These are phyloP conservation scores for Aspergillus phoenicis DNA, from an alignment of 2,329 filamentous ascomycete genomes.

Conservation along the genomic window DNA sequence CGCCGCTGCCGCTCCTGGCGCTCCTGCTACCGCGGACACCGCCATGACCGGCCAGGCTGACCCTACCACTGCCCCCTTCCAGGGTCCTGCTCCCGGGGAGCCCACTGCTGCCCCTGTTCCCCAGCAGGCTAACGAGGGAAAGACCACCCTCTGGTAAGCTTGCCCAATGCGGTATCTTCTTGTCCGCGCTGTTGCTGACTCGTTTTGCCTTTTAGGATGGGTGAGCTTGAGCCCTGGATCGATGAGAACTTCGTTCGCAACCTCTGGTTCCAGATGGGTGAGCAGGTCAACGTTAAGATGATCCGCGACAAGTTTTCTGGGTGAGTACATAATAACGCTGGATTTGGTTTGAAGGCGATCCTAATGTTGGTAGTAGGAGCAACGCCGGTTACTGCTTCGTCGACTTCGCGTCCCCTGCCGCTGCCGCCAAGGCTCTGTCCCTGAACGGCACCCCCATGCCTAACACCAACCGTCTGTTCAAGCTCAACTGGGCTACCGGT, in stretches of 20 bases:
- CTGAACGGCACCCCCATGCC: conserved; percentile 88
- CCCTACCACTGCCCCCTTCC: conserved; percentile 54
- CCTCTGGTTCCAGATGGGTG: conserved; percentile 89
- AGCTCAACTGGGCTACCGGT: conserved; percentile 98
- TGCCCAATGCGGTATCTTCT: conserved; percentile 25
- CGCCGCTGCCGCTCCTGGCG: conserved; percentile 51
- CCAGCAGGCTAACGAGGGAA: conserved; percentile 56
- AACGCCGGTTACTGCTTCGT: conserved; percentile 99
- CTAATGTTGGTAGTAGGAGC: conserved; percentile 59
- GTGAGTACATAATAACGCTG: conserved; percentile 55
- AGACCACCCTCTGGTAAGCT: conserved; percentile 59
- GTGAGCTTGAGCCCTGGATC: conserved; percentile 98
- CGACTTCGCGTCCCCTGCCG: conserved; percentile 80
- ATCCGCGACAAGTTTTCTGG: conserved; percentile 99
- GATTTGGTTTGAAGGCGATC: conserved; percentile 26
- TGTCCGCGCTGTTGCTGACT: conserved; percentile 3
- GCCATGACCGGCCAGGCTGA: conserved; percentile 62
- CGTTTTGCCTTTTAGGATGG: conserved; percentile 72
- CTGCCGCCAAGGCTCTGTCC: conserved; percentile 85
- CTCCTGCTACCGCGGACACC: conserved; percentile 53
- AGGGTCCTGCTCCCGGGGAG: conserved; percentile 50
- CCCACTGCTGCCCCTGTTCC: conserved; percentile 45
- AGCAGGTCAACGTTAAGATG: conserved; percentile 98
- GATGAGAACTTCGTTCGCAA: conserved; percentile 98
- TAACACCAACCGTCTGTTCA: conserved; percentile 93